Percentiles rank a stretch among this genome's conserved stretches.
phyloP scores from a whole-genome alignment of 257 asterid genomes.

The Solanum medicagineum region DNA sequence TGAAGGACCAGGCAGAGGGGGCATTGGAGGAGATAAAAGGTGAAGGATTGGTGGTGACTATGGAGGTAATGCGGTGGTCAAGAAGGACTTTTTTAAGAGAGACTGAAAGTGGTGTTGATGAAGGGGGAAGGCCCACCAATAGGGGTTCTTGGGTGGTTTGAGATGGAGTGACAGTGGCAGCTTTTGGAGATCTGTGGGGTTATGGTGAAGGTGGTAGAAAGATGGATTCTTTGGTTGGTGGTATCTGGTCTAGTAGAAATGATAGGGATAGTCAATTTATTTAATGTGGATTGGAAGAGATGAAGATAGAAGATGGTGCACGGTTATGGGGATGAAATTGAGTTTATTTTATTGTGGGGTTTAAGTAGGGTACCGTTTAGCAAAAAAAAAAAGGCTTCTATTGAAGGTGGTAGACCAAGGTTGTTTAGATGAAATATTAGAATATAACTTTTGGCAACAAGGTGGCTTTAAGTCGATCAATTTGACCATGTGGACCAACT shows the following conservation, averaged over 20 bases:
- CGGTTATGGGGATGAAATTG: neutral
- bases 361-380: neutral
- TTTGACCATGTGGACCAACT: neutral
- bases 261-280: neutral
- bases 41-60: neutral
- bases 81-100: neutral
- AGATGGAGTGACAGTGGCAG: neutral
- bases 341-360: neutral
- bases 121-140: neutral
- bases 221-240: neutral
- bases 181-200: neutral
- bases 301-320: neutral
- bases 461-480: neutral
- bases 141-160: neutral
- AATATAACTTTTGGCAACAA: neutral
- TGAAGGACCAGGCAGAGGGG: neutral
- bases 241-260: neutral
- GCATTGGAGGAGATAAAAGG: neutral
- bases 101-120: neutral
- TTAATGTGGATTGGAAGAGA: neutral
- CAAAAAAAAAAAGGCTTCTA: neutral
- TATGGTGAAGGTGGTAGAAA: neutral
- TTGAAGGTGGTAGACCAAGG: neutral
- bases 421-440: neutral
- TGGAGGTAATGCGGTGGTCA: neutral